A percentile compares a stretch with the other conserved stretches of the same genome.
Conservation (phyloP, 2,329 filamentous ascomycete genomes). For the Clonostachys rosea region DNA sequence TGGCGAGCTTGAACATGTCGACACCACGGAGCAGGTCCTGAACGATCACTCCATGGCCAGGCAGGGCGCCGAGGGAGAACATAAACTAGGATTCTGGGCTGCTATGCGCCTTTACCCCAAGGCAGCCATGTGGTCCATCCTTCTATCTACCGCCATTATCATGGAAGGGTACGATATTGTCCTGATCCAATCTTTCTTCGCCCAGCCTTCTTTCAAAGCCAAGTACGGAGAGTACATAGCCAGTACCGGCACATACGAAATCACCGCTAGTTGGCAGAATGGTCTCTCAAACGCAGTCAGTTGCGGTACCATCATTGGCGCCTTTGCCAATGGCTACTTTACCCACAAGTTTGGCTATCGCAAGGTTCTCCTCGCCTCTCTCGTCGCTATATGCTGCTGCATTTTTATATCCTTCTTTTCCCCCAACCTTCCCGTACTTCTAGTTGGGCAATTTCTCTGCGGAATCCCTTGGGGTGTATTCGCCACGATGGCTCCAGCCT, state of each 20-base stretch:
- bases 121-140: constrained; percentile 28
- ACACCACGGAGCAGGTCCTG: neutral
- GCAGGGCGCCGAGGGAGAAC: constrained; percentile 10
- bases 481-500: constrained; percentile 24
- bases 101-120: constrained; percentile 22
- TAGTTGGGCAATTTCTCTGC: constrained; percentile 40
- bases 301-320: constrained; percentile 43
- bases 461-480: constrained; percentile 26
- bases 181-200: constrained; percentile 28
- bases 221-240: constrained; percentile 8
- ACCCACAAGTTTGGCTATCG: constrained; percentile 36
- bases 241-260: constrained; percentile 23
- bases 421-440: constrained; percentile 24
- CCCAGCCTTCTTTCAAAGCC: constrained; percentile 20
- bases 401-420: constrained; percentile 44
- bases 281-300: constrained; percentile 41
- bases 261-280: constrained; percentile 47
- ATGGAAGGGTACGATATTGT: constrained; percentile 37
- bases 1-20: neutral
- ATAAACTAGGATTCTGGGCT: constrained; percentile 14
- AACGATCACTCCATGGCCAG: constrained; percentile 4
- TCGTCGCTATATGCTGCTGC: constrained; percentile 29
- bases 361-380: constrained; percentile 34
- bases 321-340: constrained; percentile 39
- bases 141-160: constrained; percentile 28